A percentile compares a stretch with the other conserved stretches of the same genome.
Conservation (phyloP, 768 basidiomycete species). For the Gloeopeniophorella convolvens region DNA sequence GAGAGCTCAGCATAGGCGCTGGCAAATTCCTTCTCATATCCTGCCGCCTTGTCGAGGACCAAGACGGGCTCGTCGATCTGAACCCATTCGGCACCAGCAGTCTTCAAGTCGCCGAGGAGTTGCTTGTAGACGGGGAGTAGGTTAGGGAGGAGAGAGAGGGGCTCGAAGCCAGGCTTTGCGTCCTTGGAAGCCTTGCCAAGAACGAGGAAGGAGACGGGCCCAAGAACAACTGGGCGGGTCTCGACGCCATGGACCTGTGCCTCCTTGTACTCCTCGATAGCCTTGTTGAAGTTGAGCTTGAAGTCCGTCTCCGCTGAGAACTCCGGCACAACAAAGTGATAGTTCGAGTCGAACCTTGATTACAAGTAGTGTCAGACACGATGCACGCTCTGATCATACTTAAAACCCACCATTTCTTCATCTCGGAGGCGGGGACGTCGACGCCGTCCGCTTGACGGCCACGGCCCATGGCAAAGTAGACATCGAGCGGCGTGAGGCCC, state of each 20-base stretch:
- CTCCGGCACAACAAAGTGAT: constrained; percentile 98
- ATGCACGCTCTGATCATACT: not conserved
- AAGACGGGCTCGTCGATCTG: constrained; percentile 97
- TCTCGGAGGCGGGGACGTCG: constrained; percentile 95
- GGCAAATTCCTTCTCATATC: constrained; percentile 72
- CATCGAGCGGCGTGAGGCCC: constrained; percentile 82
- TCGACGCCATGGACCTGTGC: constrained; percentile 82
- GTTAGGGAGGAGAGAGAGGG: constrained; percentile 83
- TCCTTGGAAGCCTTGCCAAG: constrained; percentile 90
- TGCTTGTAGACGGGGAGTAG: constrained; percentile 89
- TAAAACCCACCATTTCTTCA: constrained; percentile 93
- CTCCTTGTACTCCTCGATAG: constrained; percentile 89
- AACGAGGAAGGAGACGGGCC: constrained; percentile 91
- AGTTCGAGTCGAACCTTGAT: constrained; percentile 93
- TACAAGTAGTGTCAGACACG: constrained; percentile 1
- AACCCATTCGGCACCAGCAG: constrained; percentile 88
- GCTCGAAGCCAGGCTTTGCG: constrained; percentile 77
- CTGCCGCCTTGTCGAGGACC: constrained; percentile 78
- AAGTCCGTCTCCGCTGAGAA: constrained; percentile 86
- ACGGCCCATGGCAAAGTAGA: constrained; percentile 99
- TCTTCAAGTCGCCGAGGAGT: constrained; percentile 84
- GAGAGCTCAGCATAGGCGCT: constrained; percentile 76
- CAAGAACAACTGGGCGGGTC: constrained; percentile 94
- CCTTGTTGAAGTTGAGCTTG: constrained; percentile 95
- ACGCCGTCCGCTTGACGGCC: constrained; percentile 92